These are phyloP conservation scores for Lachancea thermotolerans DNA, from an alignment of 805 yeast species.

Conservation along the genomic window DNA sequence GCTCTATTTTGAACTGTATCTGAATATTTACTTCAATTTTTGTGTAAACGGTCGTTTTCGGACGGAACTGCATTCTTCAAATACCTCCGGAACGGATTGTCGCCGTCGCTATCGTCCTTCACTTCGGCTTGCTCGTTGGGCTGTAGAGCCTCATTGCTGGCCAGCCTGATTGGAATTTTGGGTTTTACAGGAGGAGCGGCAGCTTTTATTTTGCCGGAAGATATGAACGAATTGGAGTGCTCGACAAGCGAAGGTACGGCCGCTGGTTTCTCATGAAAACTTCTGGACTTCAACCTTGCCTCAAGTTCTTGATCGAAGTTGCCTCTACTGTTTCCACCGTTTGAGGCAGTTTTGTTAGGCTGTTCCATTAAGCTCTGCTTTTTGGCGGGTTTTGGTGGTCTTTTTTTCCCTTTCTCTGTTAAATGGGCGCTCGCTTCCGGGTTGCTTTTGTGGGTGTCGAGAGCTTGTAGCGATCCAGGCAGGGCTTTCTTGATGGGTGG, in stretches of 20 bases:
- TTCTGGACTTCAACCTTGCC: slow-evolving; percentile 1
- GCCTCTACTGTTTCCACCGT: too few species aligned
- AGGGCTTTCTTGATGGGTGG: slow-evolving; percentile 3
- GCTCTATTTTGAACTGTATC: background rate
- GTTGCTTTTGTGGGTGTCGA: background rate
- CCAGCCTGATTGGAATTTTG: background rate
- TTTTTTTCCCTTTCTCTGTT: background rate
- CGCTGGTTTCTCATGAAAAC: background rate
- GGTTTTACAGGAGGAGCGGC: slow-evolving; percentile 2
- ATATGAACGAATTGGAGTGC: background rate
- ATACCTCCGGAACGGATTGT: slow-evolving; percentile 34
- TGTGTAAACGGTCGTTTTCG: slow-evolving; percentile 31
- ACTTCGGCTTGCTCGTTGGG: too few species aligned
- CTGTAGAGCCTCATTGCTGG: too few species aligned
- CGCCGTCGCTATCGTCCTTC: slow-evolving; percentile 13
- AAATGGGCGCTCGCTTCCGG: background rate
- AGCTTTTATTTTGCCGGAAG: background rate
- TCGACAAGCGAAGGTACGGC: background rate
- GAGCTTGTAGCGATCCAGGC: background rate
- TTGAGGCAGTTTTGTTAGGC: background rate
- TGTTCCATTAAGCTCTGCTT: background rate
- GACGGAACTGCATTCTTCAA: slow-evolving; percentile 35
- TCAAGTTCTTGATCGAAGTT: background rate
- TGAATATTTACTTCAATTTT: slow-evolving; percentile 2
- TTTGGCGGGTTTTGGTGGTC: slow-evolving; percentile 3